A percentile compares a stretch with the other conserved stretches of the same genome.
phyloP scores from a whole-genome alignment of 495 filamentous ascomycete genomes.

The Podospora appendiculata region DNA sequence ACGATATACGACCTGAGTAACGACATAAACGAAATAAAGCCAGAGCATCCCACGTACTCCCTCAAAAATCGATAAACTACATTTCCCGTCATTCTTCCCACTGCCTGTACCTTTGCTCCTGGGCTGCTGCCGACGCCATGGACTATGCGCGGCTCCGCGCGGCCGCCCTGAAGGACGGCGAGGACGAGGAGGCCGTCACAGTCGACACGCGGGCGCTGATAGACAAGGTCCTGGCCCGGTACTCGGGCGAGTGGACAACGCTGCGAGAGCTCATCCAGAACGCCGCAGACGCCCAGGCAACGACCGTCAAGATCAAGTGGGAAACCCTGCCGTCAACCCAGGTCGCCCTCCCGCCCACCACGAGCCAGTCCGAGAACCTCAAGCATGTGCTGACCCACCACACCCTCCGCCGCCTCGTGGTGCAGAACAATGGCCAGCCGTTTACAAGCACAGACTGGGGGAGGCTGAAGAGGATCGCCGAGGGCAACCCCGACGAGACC shows the following conservation, averaged over 20 bases:
- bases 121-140: slow-evolving; percentile 23
- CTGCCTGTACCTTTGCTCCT: no score
- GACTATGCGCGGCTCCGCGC: slow-evolving; percentile 80
- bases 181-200: slow-evolving; percentile 95
- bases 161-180: slow-evolving; percentile 74
- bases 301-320: slow-evolving; percentile 81
- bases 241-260: slow-evolving; percentile 85
- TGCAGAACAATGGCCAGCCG: slow-evolving; percentile 81
- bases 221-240: slow-evolving; percentile 92
- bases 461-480: slow-evolving; percentile 89
- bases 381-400: slow-evolving; percentile 79
- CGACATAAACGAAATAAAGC: no score
- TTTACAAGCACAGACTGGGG: slow-evolving; percentile 89
- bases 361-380: slow-evolving; percentile 59
- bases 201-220: slow-evolving; percentile 96
- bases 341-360: slow-evolving; percentile 61
- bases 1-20: no score
- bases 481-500: slow-evolving; percentile 96
- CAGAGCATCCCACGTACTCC: no score
- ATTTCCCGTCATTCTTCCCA: no score
- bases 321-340: slow-evolving; percentile 76
- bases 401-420: slow-evolving; percentile 72
- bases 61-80: no score
- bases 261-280: slow-evolving; percentile 96
- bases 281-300: slow-evolving; percentile 88